These are phyloP conservation scores for Histomonas meleagridis DNA, from an alignment of 208 protist species.

Conservation along the genomic window DNA sequence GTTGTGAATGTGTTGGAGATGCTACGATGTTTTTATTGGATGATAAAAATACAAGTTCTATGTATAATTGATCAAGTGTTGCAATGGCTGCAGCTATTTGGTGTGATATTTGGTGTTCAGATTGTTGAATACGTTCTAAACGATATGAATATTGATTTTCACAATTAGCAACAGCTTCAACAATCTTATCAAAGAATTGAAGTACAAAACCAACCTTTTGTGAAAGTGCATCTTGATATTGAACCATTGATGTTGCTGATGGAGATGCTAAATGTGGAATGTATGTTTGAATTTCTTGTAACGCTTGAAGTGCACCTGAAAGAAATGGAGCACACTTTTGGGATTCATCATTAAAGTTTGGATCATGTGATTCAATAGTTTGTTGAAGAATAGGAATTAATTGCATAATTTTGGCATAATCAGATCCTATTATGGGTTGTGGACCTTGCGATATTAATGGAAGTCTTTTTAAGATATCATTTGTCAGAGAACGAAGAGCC, in stretches of 20 bases:
- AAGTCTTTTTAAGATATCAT: background rate
- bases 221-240: background rate
- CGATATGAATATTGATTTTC: background rate
- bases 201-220: background rate
- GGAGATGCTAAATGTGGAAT: background rate
- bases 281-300: background rate
- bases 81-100: too few species aligned
- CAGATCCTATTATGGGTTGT: background rate
- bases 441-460: background rate
- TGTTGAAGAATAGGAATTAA: background rate
- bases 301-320: too few species aligned
- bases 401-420: background rate
- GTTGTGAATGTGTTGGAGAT: background rate
- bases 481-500: background rate
- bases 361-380: background rate
- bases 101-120: background rate
- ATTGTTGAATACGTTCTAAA: background rate
- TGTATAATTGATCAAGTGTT: background rate
- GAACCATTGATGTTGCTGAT: background rate
- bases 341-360: background rate
- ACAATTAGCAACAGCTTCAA: background rate
- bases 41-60: background rate
- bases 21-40: background rate
- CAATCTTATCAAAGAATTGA: background rate
- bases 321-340: background rate